Conservation (phyloP, 2,329 filamentous ascomycete genomes). For the Stagonosporopsis cucurbitacearum region DNA sequence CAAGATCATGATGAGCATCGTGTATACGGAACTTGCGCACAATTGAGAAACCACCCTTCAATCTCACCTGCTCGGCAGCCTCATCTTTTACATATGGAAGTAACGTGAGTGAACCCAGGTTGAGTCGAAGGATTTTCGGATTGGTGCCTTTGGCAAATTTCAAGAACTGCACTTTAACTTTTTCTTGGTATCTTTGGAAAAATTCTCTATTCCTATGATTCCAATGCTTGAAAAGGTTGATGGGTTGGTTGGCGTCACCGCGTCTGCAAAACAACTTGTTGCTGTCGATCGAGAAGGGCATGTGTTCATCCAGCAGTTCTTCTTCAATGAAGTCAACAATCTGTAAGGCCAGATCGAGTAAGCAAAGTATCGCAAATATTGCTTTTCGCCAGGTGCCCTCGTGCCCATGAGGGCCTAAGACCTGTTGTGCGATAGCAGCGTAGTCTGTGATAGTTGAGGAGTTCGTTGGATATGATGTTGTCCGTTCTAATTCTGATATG, state of each 20-base stretch:
- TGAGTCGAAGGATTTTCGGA: not conserved
- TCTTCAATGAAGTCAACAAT: not conserved
- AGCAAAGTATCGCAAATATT: not conserved
- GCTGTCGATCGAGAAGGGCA: not conserved
- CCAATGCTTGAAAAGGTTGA: not conserved
- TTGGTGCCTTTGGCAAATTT: not conserved
- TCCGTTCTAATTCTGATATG: not conserved
- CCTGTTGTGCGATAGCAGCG: not conserved
- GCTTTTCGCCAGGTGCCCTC: not conserved
- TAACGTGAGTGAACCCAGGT: not conserved
- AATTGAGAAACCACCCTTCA: not conserved
- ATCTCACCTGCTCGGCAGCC: not conserved
- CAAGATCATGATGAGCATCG: not conserved
- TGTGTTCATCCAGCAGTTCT: not conserved
- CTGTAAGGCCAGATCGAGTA: not conserved
- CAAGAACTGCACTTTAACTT: not conserved
- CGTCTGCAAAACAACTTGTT: not conserved
- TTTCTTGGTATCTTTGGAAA: not conserved
- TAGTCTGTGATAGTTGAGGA: not conserved
- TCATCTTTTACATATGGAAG: not conserved
- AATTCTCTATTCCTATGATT: not conserved
- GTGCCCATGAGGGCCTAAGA: not conserved
- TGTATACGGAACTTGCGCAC: not conserved
- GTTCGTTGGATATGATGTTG: not conserved
- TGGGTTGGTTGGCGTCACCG: not conserved